Percentiles rank a stretch among this genome's conserved stretches.
Conservation (phyloP, 2,329 filamentous ascomycete genomes). For the Colletotrichum nymphaeae region DNA sequence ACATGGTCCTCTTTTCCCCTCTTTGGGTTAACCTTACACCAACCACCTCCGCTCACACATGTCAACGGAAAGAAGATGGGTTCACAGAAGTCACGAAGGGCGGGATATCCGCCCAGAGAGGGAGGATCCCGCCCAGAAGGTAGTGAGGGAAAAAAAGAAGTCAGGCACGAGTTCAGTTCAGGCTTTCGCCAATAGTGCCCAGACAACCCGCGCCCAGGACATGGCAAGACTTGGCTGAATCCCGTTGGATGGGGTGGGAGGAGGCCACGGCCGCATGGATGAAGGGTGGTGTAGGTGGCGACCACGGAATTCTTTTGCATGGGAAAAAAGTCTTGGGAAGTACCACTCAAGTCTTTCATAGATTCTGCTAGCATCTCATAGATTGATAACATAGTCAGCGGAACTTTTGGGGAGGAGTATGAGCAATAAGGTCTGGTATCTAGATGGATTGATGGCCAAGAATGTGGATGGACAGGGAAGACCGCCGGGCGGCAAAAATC, state of each 20-base stretch:
- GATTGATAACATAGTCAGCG: neutral
- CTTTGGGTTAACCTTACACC: conserved; percentile 1
- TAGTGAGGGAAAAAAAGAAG: neutral
- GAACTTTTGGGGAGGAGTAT: neutral
- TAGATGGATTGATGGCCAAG: neutral
- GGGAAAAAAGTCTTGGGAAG: conserved; percentile 5
- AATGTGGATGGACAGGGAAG: conserved; percentile 1
- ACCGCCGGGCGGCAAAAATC: neutral
- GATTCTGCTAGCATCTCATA: neutral
- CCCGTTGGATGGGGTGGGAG: neutral
- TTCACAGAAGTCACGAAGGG: neutral
- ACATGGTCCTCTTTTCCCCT: neutral
- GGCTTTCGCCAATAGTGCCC: neutral
- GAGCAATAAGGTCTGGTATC: neutral
- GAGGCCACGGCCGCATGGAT: neutral
- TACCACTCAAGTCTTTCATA: conserved; percentile 5
- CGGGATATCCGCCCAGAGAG: neutral
- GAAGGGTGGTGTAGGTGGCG: conserved; percentile 21
- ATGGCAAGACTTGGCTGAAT: neutral
- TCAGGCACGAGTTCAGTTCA: neutral
- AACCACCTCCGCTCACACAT: conserved; percentile 19
- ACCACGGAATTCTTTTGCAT: neutral
- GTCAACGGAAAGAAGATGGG: neutral
- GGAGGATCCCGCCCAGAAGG: neutral
- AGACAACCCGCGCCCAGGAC: conserved; percentile 3